phyloP scores from a whole-genome alignment of 495 filamentous ascomycete genomes.

The Hyaloscypha bicolor region DNA sequence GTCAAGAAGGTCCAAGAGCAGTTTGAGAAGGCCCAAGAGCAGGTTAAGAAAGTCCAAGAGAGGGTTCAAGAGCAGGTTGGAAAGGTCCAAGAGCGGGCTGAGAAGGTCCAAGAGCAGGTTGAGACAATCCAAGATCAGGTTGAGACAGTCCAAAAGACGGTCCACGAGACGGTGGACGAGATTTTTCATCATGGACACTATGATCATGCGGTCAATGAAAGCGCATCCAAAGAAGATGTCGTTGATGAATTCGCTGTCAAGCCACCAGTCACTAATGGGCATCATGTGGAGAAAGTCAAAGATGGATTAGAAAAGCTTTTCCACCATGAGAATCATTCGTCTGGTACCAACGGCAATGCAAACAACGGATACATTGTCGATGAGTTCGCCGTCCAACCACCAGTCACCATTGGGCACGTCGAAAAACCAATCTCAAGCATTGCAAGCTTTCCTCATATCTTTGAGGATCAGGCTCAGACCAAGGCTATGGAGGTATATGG shows the following conservation, averaged over 20 bases:
- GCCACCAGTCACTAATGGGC: too few species aligned
- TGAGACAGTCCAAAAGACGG: not conserved
- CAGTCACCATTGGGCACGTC: not conserved
- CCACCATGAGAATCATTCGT: not conserved
- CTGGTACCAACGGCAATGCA: not conserved
- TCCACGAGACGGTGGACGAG: not conserved
- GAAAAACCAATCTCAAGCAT: not conserved
- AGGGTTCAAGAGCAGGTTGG: not conserved
- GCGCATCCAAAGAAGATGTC: too few species aligned
- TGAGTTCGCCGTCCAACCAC: not conserved
- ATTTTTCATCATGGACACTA: too few species aligned
- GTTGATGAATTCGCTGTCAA: too few species aligned
- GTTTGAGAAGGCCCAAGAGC: not conserved
- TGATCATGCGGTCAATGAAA: too few species aligned
- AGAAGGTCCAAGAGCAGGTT: not conserved
- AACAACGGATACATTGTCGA: not conserved
- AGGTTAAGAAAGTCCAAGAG: not conserved
- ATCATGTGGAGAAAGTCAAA: not conserved
- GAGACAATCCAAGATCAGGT: not conserved
- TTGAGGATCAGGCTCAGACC: constrained; percentile 19
- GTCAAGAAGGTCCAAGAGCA: not conserved
- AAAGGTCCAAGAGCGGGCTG: too few species aligned
- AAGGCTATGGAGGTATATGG: constrained; percentile 30
- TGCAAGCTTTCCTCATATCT: constrained; percentile 12
- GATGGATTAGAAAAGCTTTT: not conserved